Evolutionary conservation across 345 rosid genomes (phyloP), one percentile per base, ranked within the genome.

Genomic region (Citrus trifoliata): DNA sequence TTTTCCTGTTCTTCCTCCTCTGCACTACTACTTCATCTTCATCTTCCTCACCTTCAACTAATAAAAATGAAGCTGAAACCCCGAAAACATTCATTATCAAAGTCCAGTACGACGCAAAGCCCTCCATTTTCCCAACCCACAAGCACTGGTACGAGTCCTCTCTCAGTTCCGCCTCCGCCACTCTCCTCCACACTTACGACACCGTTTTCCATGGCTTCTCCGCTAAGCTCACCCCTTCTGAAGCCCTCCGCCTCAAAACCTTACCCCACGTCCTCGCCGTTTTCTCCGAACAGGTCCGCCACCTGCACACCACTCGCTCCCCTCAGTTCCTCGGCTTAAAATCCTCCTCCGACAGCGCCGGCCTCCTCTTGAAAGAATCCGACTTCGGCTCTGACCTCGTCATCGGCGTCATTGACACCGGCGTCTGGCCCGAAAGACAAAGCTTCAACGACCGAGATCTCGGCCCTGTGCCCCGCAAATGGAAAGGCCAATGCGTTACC

Each of bases 171-270:
- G 66, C 83, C 18, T 13, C 51, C 71, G 25, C 80, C 64, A 70
- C 82, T 56, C 63, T 96, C 71, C 86, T 91, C 73, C 99, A 96
- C 87, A 85, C 92, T 14, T 96, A 96, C 88, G 87, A 89, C 88
- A 92, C 93, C 71, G 97, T 96, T 78, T 94, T 96, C 81, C 97
- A 88, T 2, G 99, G 99, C 85, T 96, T 96, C 90, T 91, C 98
- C 16, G 97, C 97, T 25, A 73, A 81, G 22, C 87, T 96, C 33
- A 83, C 97, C 10, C 70, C 90, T 2, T 80, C 80, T 37, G 88
- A 85, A 28, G 95, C 93, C 35, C 27, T 56, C 9, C 70, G 77
- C 21, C 89, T 95, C 75, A 35, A 80, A 59, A 63, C 82, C 22
- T 83, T 88, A 27, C 89, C 97, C 51, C 82, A 92, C 9, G 81